Base-by-base conservation (phyloP, 176 grass and related monocot species). In the Pontederia crassipes region DNA sequence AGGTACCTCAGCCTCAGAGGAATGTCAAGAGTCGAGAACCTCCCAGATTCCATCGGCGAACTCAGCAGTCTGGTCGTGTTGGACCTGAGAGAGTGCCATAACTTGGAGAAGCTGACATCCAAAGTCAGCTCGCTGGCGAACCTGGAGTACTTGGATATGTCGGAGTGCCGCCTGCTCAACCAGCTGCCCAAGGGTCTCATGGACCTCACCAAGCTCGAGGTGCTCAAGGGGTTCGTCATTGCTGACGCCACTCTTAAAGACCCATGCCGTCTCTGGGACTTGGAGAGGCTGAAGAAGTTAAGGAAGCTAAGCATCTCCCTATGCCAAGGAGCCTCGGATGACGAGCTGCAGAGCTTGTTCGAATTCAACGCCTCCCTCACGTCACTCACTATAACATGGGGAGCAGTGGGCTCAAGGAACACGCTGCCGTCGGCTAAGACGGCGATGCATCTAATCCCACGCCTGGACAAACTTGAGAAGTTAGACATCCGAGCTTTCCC, bases 301-400 rank as follows among this genome's bases (percentile, higher is more conserved):
- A 80, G 68, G 59, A 95, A 95, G 59, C 84, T 95, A 11, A 85
- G 78, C 62, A 63, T 95, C 74, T 85, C 59, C 70, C 84, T 85
- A 63, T 84, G 84, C 20, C 71, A 72, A 46, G 62, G 72, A 55
- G 66, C 79, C 20, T 52, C 28, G 14, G 48, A 40, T 17, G 61
- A 66, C 0, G 81, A 88, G 67, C 16, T 87, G 67, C 63, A 72
- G 35, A 53, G 73, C 5, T 68, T 94, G 54, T 50, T 53, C 49
- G 60, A 74, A 9, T 78, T 84, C 14, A 54, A 74, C 62, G 29
- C 45, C n/a, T n/a, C n/a, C 17, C 60, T 95, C 17, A 66, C 35
- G 1, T 46, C 58, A 0, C 64, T 95, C 24, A 82, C 69, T 10
- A 78, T 95, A 53, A 85, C 81, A 82, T 88, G 89, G 89, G 81